Percentiles rank a stretch among this genome's conserved stretches.
phyloP scores from a whole-genome alignment of 495 filamentous ascomycete species.

The Penicillium daleae region DNA sequence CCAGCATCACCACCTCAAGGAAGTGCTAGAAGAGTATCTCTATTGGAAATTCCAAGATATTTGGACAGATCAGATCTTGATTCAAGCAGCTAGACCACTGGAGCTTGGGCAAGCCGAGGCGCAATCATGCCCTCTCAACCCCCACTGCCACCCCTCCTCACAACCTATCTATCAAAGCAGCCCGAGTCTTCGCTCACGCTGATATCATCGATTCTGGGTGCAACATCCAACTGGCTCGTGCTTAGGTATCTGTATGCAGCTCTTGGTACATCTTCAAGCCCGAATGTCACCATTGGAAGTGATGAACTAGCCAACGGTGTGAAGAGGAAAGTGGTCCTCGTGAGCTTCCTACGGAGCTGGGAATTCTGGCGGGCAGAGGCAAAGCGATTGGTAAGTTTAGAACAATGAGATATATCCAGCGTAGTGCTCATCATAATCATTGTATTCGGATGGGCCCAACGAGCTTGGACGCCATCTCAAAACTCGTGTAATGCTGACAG shows the following conservation, averaged over 20 bases:
- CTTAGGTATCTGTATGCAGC: slow-evolving; percentile 64
- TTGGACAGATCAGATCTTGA: background rate
- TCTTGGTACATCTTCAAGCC: slow-evolving; percentile 37
- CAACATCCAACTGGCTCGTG: slow-evolving; percentile 75
- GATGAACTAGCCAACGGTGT: slow-evolving; percentile 29
- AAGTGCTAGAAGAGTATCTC: background rate
- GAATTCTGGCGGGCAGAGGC: slow-evolving; percentile 74
- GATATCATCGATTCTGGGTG: slow-evolving; percentile 72
- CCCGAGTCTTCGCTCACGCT: slow-evolving; percentile 63
- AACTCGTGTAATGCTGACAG: background rate
- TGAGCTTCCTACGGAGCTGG: slow-evolving; percentile 77
- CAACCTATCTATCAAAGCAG: slow-evolving; percentile 61
- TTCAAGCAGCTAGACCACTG: background rate
- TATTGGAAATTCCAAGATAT: background rate
- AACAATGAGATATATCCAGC: background rate
- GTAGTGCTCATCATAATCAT: background rate
- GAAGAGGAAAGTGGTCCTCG: slow-evolving; percentile 65
- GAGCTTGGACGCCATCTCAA: slow-evolving; percentile 1
- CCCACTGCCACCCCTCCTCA: slow-evolving; percentile 67
- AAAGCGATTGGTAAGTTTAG: slow-evolving; percentile 58
- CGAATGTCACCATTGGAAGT: slow-evolving; percentile 26
- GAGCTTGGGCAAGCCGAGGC: slow-evolving; percentile 7
- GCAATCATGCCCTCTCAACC: slow-evolving; percentile 52
- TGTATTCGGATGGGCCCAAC: no score
- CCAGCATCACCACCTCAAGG: slow-evolving; percentile 4